These are phyloP conservation scores for Coemansia sp. DNA, from an alignment of 192 early-diverging fungal species.

Conservation along the genomic window DNA sequence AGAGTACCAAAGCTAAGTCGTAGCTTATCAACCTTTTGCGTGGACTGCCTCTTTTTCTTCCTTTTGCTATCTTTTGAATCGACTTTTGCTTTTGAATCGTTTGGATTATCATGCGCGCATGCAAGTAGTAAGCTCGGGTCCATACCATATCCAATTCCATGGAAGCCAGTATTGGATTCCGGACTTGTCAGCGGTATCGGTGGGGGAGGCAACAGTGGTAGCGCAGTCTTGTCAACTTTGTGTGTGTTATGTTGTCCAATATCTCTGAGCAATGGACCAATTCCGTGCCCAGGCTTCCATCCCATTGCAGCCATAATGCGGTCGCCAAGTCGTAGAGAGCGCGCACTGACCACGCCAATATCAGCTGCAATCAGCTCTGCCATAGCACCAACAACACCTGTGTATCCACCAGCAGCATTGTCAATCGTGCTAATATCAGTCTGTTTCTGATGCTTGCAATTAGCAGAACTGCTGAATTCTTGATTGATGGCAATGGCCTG, in stretches of 20 bases:
- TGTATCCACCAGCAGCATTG: not conserved
- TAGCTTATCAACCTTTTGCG: not conserved
- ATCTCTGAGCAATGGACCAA: constrained; percentile 60
- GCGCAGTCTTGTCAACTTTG: not conserved
- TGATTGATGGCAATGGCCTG: constrained; percentile 5
- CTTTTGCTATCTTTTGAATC: not conserved
- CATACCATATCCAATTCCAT: constrained; percentile 35
- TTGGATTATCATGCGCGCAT: not conserved
- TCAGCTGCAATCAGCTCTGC: constrained; percentile 19
- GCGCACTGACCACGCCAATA: constrained; percentile 5
- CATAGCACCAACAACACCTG: constrained; percentile 13
- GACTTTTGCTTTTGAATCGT: not conserved
- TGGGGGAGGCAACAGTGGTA: constrained; percentile 5
- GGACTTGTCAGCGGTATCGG: not conserved
- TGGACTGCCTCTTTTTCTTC: constrained; percentile 9
- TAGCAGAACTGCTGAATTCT: constrained; percentile 4
- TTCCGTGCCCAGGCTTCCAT: constrained; percentile 83
- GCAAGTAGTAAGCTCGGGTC: constrained; percentile 8
- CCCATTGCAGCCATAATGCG: constrained; percentile 79
- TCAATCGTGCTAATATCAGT: not conserved
- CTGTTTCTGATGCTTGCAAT: not conserved
- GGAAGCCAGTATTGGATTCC: constrained; percentile 6
- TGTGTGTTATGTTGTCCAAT: not conserved
- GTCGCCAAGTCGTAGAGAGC: constrained; percentile 42
- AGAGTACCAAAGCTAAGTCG: constrained; percentile 35